Percentiles rank a stretch among this genome's conserved stretches.
These are phyloP conservation scores for Aspergillus sp. DNA, from an alignment of 2,329 filamentous ascomycete genomes.

Conservation along the genomic window DNA sequence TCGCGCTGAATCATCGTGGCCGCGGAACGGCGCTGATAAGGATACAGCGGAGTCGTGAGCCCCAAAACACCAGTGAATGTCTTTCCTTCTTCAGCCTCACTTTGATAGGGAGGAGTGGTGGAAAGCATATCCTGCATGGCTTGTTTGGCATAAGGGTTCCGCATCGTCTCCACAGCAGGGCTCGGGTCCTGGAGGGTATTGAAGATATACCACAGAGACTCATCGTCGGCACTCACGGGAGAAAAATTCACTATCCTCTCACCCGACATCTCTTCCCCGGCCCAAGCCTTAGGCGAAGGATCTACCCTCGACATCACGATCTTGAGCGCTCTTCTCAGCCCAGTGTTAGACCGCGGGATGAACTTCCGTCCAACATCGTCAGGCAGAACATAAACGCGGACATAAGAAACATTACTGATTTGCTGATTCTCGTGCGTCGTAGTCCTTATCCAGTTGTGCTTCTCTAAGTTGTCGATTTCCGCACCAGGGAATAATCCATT, in stretches of 20 bases:
- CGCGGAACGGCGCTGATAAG: slow-evolving; percentile 77
- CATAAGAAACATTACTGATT: slow-evolving; percentile 20
- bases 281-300: slow-evolving; percentile 40
- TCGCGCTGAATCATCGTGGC: slow-evolving; percentile 85
- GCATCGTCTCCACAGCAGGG: slow-evolving; percentile 30
- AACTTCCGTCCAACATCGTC: slow-evolving; percentile 38
- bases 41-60: slow-evolving; percentile 63
- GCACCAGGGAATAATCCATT: slow-evolving; percentile 16
- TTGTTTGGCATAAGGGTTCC: slow-evolving; percentile 30
- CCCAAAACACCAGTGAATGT: slow-evolving; percentile 30
- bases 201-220: slow-evolving; percentile 53
- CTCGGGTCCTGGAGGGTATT: slow-evolving; percentile 47
- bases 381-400: slow-evolving; percentile 42
- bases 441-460: slow-evolving; percentile 39
- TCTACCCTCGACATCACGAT: slow-evolving; percentile 43
- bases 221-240: slow-evolving; percentile 33
- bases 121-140: slow-evolving; percentile 41
- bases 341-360: slow-evolving; percentile 33
- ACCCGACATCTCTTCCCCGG: slow-evolving; percentile 23
- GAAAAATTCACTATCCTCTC: slow-evolving; percentile 6
- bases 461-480: slow-evolving; percentile 30
- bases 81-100: slow-evolving; percentile 6
- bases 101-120: slow-evolving; percentile 8
- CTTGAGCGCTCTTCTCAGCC: slow-evolving; percentile 38
- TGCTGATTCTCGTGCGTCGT: slow-evolving; percentile 17